Evolutionary conservation across 78 protist species (phyloP).

Genomic region (Protostelium mycophagum): DNA sequence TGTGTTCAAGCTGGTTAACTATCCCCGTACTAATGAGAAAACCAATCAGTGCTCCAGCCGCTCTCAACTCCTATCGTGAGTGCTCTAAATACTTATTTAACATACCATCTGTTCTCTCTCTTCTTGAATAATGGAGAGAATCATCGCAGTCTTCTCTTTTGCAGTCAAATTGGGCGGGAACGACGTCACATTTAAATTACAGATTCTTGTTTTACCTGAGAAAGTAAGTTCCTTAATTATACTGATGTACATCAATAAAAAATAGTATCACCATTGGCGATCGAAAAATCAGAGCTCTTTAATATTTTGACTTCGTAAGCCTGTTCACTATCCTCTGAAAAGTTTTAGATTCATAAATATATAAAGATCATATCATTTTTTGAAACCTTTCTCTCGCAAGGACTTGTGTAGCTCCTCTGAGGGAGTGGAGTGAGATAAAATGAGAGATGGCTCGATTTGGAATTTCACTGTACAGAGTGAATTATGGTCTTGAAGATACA

Average conservation of each 20-base stretch:
- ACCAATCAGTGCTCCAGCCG: not conserved
- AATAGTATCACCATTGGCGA: not conserved
- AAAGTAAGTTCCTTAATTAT: too few species aligned
- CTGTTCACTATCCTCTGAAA: not conserved
- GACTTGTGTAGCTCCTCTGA: not conserved
- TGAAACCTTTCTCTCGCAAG: not conserved
- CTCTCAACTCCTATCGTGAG: not conserved
- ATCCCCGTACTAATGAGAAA: not conserved
- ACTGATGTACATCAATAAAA: too few species aligned
- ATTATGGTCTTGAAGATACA: too few species aligned
- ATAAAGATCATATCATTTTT: too few species aligned
- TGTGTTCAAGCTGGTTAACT: not conserved
- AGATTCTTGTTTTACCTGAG: not conserved
- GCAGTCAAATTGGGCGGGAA: not conserved
- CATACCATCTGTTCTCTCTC: not conserved
- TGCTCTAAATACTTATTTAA: not conserved
- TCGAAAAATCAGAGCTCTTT: not conserved
- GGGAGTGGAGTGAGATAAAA: not conserved
- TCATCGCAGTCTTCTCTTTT: not conserved
- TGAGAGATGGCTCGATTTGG: not conserved
- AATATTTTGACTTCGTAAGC: not conserved
- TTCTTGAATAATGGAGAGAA: not conserved
- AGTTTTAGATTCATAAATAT: too few species aligned
- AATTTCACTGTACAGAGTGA: too few species aligned
- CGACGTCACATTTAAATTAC: not conserved